Percentiles rank a stretch among this genome's conserved stretches.
These are phyloP conservation scores for Phialemoniopsis sp. DNA, from an alignment of 2,329 filamentous ascomycete species.

Conservation along the genomic window DNA sequence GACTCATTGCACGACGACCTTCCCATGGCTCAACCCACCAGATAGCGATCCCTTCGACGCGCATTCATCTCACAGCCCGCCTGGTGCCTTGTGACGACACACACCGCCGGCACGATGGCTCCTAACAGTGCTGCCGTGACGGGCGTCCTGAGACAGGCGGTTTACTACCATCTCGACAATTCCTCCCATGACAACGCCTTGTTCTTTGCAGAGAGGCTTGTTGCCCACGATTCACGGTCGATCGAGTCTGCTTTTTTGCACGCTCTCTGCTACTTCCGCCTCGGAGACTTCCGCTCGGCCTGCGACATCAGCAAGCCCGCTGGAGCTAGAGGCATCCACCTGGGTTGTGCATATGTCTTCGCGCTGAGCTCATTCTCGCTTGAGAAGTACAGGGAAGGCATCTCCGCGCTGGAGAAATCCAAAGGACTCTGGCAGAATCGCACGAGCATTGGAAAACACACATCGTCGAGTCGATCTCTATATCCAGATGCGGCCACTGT, in stretches of 20 bases:
- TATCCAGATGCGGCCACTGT: conserved; percentile 80
- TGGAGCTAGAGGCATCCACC: conserved; percentile 66
- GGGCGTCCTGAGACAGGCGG: conserved; percentile 52
- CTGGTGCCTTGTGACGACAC: background rate
- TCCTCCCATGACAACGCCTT: conserved; percentile 84
- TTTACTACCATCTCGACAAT: conserved; percentile 79
- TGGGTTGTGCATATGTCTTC: conserved; percentile 88
- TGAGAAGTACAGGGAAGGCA: conserved; percentile 76
- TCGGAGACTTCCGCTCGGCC: conserved; percentile 79
- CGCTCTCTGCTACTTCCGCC: conserved; percentile 77
- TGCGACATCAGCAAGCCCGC: conserved; percentile 75
- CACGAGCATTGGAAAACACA: conserved; percentile 79
- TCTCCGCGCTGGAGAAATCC: conserved; percentile 78
- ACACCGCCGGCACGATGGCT: conserved; percentile 37
- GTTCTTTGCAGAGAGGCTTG: conserved; percentile 85
- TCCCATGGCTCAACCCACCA: conserved; percentile 10
- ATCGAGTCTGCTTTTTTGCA: conserved; percentile 80
- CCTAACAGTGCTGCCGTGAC: conserved; percentile 46
- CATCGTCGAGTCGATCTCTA: conserved; percentile 67
- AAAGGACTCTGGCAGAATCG: conserved; percentile 71
- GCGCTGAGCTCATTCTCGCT: conserved; percentile 82
- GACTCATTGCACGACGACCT: too few relatives aligned
- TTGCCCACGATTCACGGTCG: conserved; percentile 77
- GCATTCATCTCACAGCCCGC: too few relatives aligned
- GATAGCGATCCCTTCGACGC: conserved; percentile 1